Base-by-base conservation (phyloP, 2,329 filamentous ascomycete genomes). In the Triangularia setosa region DNA sequence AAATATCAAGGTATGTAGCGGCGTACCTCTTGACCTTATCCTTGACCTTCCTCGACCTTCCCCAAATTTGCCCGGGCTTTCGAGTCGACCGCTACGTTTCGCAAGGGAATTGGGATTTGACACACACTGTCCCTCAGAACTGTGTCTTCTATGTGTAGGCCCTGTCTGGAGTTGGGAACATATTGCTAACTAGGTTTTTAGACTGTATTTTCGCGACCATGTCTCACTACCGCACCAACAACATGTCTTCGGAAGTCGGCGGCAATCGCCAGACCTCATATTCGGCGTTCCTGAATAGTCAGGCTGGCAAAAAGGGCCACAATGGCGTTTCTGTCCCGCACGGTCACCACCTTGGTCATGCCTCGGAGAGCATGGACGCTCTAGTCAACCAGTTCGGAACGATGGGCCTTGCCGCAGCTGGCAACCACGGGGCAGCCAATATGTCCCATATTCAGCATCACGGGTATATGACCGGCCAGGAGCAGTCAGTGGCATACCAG, bases 341-440 rank as follows among this genome's bases (percentile, higher is more conserved):
- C 58, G 68, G 69, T 21, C 70, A 71, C 58, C 72, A 73, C 44
- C 65, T 70, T 60, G 67, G 67, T 27, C 69, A 71, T 52, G 65
- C 64, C 6, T 52, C 65, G 28, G 69, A 69, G 35, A 68, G 69
- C 59, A 67, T 72, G 21, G 67, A 68, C 7, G 66, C 70, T 2
- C 68, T 76, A 1, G 69, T 75, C 65, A 73, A 65, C 25, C 75
- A 76, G 24, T 76, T 75, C 63, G 66, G 68, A 27, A 65, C 69
- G 4, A 63, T 76, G 24, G 64, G 65, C 16, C 58, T 75, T 5
- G 67, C 72, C 5, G 21, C 62, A 16, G 68, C 67, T 6, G 68
- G 64, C 18, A 64, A 55, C 59, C 64, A 73, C 56, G 61, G 28
- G 18, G 62, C 57, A 16, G 66, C 67, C 11, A 55, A 56, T 24